Base-by-base conservation (phyloP, 768 basidiomycete species). In the Hypsizygus marmoreus region DNA sequence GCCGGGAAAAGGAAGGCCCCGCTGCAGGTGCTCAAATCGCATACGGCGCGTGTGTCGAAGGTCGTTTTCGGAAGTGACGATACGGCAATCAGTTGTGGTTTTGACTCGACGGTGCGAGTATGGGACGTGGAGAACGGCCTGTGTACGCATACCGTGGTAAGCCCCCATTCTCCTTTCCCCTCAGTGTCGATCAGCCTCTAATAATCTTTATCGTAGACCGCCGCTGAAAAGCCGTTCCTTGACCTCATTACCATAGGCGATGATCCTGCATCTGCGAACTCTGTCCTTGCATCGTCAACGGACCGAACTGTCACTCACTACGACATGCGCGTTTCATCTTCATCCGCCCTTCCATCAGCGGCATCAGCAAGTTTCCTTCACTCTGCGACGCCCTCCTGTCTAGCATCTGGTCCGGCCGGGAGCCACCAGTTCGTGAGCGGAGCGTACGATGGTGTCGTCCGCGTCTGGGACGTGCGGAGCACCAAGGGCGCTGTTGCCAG, bases 51-150 rank as follows among this genome's bases (percentile, higher is more conserved):
- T 10, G 86, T 97, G 1, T 92, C 91, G 4, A 82, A 79, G 26
- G 85, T 80, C 3, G 58, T 80, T 0, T 95, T 89, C 67, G 73
- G 67, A 40, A 60, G 51, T 30, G 41, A 59, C 40, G 50, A 51
- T 36, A 49, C 48, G 38, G 26, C 60, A 40, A 57, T 50, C 51
- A 91, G 88, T 55, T 86, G 85, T 58, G 89, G 91, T 0, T 91
- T 91, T 60, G 95, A 97, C 66, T 95, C 94, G 22, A 91, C 91
- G 0, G 82, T 97, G 4, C 75, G 92, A 17, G 70, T 76, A 2
- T 99, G 95, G 95, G 92, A 97, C 58, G 72, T 86, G 3, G 87
- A 91, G 54, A 76, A 72, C 29, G 91, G 88, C 2, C 66, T 91
- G 4, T 92, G 87, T 48, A 71, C 75, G 0, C 62, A 77, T 33